These are phyloP conservation scores for Fusarium sp. DNA, from an alignment of 2,329 filamentous ascomycete species.

Conservation along the genomic window DNA sequence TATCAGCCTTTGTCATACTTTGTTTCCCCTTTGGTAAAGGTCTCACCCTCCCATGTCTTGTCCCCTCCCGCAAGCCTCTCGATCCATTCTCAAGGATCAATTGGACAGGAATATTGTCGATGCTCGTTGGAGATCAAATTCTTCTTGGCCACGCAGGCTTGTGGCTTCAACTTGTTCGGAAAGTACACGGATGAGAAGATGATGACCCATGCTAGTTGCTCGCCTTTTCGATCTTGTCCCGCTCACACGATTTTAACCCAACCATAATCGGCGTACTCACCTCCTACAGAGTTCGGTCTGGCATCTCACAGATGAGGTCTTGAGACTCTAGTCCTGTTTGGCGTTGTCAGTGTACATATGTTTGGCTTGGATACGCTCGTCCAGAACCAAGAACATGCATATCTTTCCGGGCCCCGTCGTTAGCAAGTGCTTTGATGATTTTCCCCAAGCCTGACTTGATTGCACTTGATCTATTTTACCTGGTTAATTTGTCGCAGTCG, in stretches of 20 bases:
- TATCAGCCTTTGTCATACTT: not conserved
- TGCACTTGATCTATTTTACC: constrained; percentile 18
- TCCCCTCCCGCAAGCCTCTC: constrained; percentile 24
- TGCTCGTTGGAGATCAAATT: constrained; percentile 10
- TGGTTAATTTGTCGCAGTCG: constrained; percentile 11
- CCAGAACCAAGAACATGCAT: constrained; percentile 7
- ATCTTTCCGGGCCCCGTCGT: constrained; percentile 13
- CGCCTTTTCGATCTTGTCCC: constrained; percentile 6
- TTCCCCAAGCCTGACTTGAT: not conserved
- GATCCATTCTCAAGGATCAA: constrained; percentile 8
- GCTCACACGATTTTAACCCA: not conserved
- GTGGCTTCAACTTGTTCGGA: constrained; percentile 8
- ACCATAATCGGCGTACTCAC: not conserved
- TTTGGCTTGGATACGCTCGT: constrained; percentile 1
- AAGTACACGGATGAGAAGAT: constrained; percentile 8
- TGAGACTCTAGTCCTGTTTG: not conserved
- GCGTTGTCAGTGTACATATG: not conserved
- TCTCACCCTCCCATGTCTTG: constrained; percentile 2
- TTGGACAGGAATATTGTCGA: constrained; percentile 5
- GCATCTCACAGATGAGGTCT: constrained; percentile 1
- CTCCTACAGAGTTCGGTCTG: not conserved
- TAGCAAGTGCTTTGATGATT: constrained; percentile 7
- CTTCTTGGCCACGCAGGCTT: constrained; percentile 13
- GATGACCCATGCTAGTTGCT: constrained; percentile 19
- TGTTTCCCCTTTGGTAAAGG: constrained; percentile 8